These are phyloP conservation scores for Camelina sativa DNA, from an alignment of 345 rosid genomes.

Conservation along the genomic window DNA sequence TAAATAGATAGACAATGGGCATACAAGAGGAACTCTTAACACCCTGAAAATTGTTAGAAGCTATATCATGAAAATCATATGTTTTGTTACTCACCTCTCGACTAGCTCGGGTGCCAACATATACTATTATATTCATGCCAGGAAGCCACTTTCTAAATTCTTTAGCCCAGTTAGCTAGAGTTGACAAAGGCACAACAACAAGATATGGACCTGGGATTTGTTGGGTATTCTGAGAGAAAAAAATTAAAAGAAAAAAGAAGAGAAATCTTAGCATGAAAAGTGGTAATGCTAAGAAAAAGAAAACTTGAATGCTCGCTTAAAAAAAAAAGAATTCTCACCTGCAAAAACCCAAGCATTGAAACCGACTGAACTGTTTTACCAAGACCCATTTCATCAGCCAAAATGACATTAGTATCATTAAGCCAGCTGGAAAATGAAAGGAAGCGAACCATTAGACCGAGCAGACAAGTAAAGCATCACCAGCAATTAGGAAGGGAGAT, in stretches of 20 bases:
- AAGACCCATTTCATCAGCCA: slow-evolving; percentile 99
- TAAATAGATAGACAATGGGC: slow-evolving; percentile 23
- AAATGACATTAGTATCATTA: slow-evolving; percentile 98
- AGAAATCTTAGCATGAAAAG: slow-evolving; percentile 31
- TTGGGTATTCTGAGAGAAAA: slow-evolving; percentile 72
- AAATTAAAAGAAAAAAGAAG: background rate
- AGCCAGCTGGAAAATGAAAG: slow-evolving; percentile 74
- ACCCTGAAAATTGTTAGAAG: slow-evolving; percentile 5
- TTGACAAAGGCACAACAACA: slow-evolving; percentile 97
- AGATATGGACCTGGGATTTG: slow-evolving; percentile 98
- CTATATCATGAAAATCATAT: slow-evolving; percentile 10
- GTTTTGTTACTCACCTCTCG: slow-evolving; percentile 72
- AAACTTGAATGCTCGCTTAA: slow-evolving; percentile 25
- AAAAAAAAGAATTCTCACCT: slow-evolving; percentile 53
- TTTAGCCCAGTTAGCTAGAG: slow-evolving; percentile 99
- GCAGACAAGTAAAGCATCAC: slow-evolving; percentile 26
- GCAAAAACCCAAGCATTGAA: slow-evolving; percentile 98
- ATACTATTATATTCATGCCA: slow-evolving; percentile 84
- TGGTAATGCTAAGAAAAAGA: slow-evolving; percentile 6
- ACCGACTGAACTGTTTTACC: slow-evolving; percentile 99
- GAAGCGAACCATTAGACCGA: slow-evolving; percentile 24
- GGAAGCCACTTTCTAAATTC: slow-evolving; percentile 99
- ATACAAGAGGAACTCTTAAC: slow-evolving; percentile 25
- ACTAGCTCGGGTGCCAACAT: slow-evolving; percentile 99
- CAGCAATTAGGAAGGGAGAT: slow-evolving; percentile 8